Evolutionary conservation across 192 early-diverging fungal species (phyloP), one percentile per base, ranked within the genome.

Genomic region (Dimargaris cristalligena): DNA sequence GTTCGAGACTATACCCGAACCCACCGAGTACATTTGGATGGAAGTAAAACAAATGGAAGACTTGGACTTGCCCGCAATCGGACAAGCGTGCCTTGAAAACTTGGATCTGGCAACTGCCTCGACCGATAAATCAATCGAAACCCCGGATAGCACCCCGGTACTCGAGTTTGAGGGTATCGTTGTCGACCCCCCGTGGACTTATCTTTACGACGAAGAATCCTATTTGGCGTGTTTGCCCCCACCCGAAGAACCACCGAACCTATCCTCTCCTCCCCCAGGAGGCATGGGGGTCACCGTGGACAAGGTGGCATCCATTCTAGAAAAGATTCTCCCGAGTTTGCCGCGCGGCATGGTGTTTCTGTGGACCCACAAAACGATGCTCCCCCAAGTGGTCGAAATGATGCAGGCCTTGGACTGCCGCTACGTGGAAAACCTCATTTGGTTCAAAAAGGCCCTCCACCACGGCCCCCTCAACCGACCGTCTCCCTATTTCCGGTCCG

Each of bases 401-500:
- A 80, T 80, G 78, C 67, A 66, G 38, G 47, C 64, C 30, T 61
- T 77, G 3, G 74, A 74, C 18, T 80, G 74, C 56, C 69, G 66
- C 56, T 80, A 80, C 59, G 75, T 80, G 8, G 78, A 80, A 59
- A 80, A 80, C 51, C 61, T 80, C 44, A 72, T 78, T 13, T 80
- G 78, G 78, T 80, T 75, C 65, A 77, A 77, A 52, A 73, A 72
- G 33, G 65, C 71, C 0, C 28, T 75, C 35, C 74, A 73, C 60
- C 76, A 80, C 38, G 35, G 64, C 2, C 60, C 57, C 10, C 35
- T 74, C 26, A 65, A 71, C 44, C 69, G 66, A 20, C 69, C 76
- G 0, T 72, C 65, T 2, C 78, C 78, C 1, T 77, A 74, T 56
- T 71, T 80, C 32, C 62, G 74, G 9, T 63, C 71, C 6, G 62